These are phyloP conservation scores for Trametes villosa DNA, from an alignment of 768 basidiomycete genomes.

Conservation along the genomic window DNA sequence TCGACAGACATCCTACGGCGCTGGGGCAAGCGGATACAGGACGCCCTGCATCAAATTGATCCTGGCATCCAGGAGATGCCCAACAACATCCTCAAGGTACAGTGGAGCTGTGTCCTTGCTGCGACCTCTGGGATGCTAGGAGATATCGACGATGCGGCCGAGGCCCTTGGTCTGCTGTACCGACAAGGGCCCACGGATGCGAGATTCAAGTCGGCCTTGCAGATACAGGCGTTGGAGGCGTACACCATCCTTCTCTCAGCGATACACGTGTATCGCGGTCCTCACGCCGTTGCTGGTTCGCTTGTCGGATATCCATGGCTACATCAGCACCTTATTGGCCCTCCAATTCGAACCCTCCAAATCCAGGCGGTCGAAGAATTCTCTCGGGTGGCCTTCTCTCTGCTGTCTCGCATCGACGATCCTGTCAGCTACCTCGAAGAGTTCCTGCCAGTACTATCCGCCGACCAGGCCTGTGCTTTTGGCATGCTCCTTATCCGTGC, in stretches of 20 bases:
- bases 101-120: conserved; percentile 36
- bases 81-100: conserved; percentile 26
- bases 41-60: conserved; percentile 36
- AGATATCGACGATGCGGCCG: conserved; percentile 40
- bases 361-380: neutral
- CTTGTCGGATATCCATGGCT: conserved; percentile 45
- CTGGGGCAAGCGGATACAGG: conserved; percentile 46
- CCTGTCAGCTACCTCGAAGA: conserved; percentile 29
- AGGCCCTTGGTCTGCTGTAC: conserved; percentile 27
- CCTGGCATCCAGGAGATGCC: conserved; percentile 29
- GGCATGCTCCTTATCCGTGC: conserved; percentile 6
- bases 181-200: neutral
- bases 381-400: neutral
- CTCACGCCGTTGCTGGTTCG: conserved; percentile 42
- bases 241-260: conserved; percentile 46
- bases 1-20: conserved; percentile 25
- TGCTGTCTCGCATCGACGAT: conserved; percentile 16
- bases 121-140: conserved; percentile 43
- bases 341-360: neutral
- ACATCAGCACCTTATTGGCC: neutral
- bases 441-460: conserved; percentile 39
- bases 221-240: conserved; percentile 32
- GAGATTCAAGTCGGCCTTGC: conserved; percentile 31
- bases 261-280: conserved; percentile 38
- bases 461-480: conserved; percentile 30